These are phyloP conservation scores for Cryptosporidium ryanae DNA, from an alignment of 169 alveolate species.

Conservation along the genomic window DNA sequence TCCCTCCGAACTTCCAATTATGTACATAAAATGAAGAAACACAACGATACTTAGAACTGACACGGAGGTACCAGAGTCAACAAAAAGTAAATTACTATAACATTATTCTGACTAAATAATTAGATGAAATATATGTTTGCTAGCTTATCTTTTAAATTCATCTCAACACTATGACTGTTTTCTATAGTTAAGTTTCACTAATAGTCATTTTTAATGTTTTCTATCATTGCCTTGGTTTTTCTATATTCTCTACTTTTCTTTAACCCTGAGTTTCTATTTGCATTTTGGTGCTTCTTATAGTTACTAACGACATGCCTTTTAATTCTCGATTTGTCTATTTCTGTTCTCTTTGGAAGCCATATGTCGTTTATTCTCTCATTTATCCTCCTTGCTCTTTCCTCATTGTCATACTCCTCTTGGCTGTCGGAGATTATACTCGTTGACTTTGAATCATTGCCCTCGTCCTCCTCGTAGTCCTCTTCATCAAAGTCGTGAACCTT, in stretches of 20 bases:
- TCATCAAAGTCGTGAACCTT: neutral
- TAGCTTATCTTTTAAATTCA: neutral
- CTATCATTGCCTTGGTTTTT: constrained; percentile 68
- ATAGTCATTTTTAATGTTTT: constrained; percentile 24
- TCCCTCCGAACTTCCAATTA: constrained; percentile 67
- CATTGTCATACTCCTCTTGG: constrained; percentile 12
- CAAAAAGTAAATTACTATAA: neutral
- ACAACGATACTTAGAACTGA: too few relatives aligned
- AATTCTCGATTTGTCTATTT: constrained; percentile 10
- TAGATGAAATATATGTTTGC: neutral
- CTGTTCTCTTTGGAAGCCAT: constrained; percentile 41
- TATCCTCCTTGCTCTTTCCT: constrained; percentile 8
- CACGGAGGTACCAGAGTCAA: neutral
- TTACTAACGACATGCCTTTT: constrained; percentile 24
- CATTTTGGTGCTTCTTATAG: constrained; percentile 32
- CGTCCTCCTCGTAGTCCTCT: constrained; percentile 58
- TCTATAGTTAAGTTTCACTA: neutral
- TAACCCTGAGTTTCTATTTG: constrained; percentile 45
- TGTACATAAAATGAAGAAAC: neutral
- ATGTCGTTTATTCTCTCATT: constrained; percentile 18
- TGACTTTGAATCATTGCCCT: constrained; percentile 8
- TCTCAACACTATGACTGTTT: neutral
- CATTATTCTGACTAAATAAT: too few relatives aligned
- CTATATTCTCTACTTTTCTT: constrained; percentile 72
- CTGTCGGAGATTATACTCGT: constrained; percentile 21